phyloP scores from a whole-genome alignment of 1,284 basidiomycete genomes.

The Cutaneotrichosporon sp. region DNA sequence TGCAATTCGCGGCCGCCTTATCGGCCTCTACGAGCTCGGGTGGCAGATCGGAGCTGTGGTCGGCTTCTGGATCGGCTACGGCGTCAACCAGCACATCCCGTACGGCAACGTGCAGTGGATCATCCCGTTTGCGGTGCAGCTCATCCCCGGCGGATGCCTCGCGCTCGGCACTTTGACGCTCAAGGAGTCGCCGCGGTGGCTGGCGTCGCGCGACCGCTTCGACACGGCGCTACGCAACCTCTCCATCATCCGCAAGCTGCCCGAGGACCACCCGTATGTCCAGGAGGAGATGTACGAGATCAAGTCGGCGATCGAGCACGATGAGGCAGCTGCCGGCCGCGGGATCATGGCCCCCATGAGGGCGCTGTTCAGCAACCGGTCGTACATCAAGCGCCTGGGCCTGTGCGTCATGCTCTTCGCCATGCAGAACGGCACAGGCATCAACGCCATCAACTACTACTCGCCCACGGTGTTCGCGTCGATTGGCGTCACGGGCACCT shows the following conservation, averaged over 20 bases:
- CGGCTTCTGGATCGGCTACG: constrained; percentile 51
- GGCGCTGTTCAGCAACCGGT: constrained; percentile 3
- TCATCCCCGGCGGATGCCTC: constrained; percentile 54
- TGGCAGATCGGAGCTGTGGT: constrained; percentile 45
- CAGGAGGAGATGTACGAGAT: constrained; percentile 44
- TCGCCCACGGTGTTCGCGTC: constrained; percentile 41
- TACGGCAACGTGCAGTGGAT: constrained; percentile 47
- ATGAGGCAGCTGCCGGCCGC: constrained; percentile 11
- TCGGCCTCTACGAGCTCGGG: constrained; percentile 54
- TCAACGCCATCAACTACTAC: constrained; percentile 28
- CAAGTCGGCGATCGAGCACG: constrained; percentile 30
- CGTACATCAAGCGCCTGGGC: constrained; percentile 7
- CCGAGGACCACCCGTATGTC: constrained; percentile 43
- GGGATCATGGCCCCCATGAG: constrained; percentile 7
- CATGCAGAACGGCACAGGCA: constrained; percentile 13
- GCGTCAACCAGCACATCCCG: constrained; percentile 50
- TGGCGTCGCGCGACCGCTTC: constrained; percentile 49
- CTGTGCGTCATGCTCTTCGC: constrained; percentile 9
- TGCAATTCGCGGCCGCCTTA: constrained; percentile 48
- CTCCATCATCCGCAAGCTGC: constrained; percentile 48
- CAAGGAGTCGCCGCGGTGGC: constrained; percentile 55
- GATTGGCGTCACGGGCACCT: constrained; percentile 43
- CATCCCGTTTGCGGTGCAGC: constrained; percentile 55
- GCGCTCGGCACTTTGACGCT: constrained; percentile 51
- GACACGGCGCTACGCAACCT: constrained; percentile 50